Percentiles rank a stretch among this genome's conserved stretches.
Conservation (phyloP, 2,329 filamentous ascomycete genomes). For the Ophiostoma ulmi region DNA sequence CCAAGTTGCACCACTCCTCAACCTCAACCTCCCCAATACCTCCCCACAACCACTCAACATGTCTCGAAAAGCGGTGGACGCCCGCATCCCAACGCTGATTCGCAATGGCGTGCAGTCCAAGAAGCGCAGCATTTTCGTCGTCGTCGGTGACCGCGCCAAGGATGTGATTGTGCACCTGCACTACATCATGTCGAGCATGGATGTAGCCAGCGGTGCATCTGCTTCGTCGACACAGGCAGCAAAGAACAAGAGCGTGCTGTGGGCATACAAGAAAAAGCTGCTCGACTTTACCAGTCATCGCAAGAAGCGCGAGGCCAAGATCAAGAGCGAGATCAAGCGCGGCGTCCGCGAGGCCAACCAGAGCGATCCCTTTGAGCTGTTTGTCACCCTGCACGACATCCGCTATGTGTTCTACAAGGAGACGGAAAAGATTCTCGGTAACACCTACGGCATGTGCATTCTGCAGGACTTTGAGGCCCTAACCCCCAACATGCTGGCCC, state of each 20-base stretch:
- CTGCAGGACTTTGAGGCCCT: slow-evolving; percentile 96
- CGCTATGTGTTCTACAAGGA: slow-evolving; percentile 99
- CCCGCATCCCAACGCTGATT: slow-evolving; percentile 85
- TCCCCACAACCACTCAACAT: slow-evolving; percentile 37
- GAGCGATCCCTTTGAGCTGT: slow-evolving; percentile 94
- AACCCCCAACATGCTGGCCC: slow-evolving; percentile 91
- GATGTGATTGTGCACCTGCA: slow-evolving; percentile 93
- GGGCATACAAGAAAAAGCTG: slow-evolving; percentile 96
- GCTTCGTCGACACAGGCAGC: slow-evolving; percentile 51
- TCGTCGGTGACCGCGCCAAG: slow-evolving; percentile 90
- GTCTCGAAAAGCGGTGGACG: slow-evolving; percentile 64
- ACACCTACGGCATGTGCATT: slow-evolving; percentile 79
- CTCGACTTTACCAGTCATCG: slow-evolving; percentile 92
- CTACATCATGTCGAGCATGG: slow-evolving; percentile 80
- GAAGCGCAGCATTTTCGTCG: slow-evolving; percentile 96
- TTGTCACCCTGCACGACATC: slow-evolving; percentile 93
- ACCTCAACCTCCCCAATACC: background rate
- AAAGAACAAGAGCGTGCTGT: slow-evolving; percentile 91
- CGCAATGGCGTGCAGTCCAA: slow-evolving; percentile 90
- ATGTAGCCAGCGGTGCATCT: slow-evolving; percentile 20
- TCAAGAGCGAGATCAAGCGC: slow-evolving; percentile 96
- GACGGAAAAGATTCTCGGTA: slow-evolving; percentile 96
- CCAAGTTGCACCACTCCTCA: background rate
- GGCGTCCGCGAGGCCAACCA: slow-evolving; percentile 87
- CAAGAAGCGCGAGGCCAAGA: slow-evolving; percentile 96